Evolutionary conservation across 805 yeast species (phyloP), one percentile per base, ranked within the genome.

Genomic region (Kuraishia molischiana): DNA sequence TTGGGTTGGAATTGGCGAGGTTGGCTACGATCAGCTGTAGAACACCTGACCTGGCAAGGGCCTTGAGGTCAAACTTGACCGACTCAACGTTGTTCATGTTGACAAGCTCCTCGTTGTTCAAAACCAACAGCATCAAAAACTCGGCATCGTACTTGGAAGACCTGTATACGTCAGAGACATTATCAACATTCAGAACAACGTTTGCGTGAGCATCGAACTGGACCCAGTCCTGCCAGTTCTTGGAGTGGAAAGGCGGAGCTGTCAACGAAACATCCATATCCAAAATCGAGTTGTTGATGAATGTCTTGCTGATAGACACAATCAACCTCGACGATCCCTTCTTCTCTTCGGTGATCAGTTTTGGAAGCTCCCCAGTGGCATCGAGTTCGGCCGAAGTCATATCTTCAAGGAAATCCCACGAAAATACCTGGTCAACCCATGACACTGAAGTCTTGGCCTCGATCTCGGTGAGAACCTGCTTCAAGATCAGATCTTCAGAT

Each of bases 91-190:
- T 53, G 3, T 50, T 47, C 11, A 58, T 39, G 20, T 51, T 56
- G 31, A 82, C 67, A 24, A 83, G 59, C 43, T 82, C 89, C 4
- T 74, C 78, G 46, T 77, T 82, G 52, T 78, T 80, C 28, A 81
- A 52, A 4, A 79, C 56, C 42, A 79, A 51, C 38, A 81, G 61
- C 42, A 85, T 53, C 28, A 87, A 47, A 49, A 87, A 85, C 49
- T 80, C 77, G n/a, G 77, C 69, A 51, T 85, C 90, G 54, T 87
- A 84, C 17, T 17, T 11, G 3, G 63, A 52, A 1, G 54, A 43
- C 6, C 45, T 43, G 33, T 60, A 60, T 2, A 45, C 38, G 26
- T 54, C 49, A 13, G 48, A 40, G 15, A 45, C 41, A 24, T 46
- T 49, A 4, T 35, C 29, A 19, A 15, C 21, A 19, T 37, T 33